phyloP scores from a whole-genome alignment of 805 yeast species.

The Lachancea sp. region DNA sequence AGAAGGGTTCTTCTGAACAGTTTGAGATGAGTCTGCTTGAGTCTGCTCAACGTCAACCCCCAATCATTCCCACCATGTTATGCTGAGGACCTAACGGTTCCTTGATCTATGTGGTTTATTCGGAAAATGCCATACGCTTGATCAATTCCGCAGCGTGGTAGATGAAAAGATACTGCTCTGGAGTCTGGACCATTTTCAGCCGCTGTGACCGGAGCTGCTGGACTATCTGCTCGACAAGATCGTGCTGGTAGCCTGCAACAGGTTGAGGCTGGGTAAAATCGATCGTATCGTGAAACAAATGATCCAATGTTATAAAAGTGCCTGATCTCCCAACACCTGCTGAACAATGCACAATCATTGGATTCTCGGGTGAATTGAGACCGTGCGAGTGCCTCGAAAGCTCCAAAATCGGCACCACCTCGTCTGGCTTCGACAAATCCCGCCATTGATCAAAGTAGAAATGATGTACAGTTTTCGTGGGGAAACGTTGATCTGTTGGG shows the following conservation, averaged over 20 bases:
- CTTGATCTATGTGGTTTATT: background rate
- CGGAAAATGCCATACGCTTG: background rate
- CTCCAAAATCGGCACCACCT: conserved; percentile 30
- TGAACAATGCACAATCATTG: conserved; percentile 82
- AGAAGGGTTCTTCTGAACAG: too few relatives aligned
- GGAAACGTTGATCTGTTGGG: conserved; percentile 29
- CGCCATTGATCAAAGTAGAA: conserved; percentile 75
- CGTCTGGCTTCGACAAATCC: conserved; percentile 64
- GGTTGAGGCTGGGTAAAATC: conserved; percentile 16
- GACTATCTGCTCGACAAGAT: conserved; percentile 31
- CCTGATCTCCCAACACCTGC: conserved; percentile 99
- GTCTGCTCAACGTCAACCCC: too few relatives aligned
- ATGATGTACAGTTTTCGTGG: conserved; percentile 47
- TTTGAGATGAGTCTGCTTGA: too few relatives aligned
- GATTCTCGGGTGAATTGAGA: conserved; percentile 32
- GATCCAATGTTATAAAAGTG: conserved; percentile 57
- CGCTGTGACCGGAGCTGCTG: conserved; percentile 30
- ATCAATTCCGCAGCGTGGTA: conserved; percentile 29
- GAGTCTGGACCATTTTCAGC: conserved; percentile 33
- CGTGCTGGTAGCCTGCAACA: conserved; percentile 19
- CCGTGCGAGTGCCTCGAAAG: conserved; percentile 28
- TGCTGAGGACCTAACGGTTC: too few relatives aligned
- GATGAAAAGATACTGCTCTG: conserved; percentile 30
- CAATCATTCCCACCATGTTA: too few relatives aligned
- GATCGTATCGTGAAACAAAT: conserved; percentile 25